Evolutionary conservation across 257 asterid species (phyloP).

Genomic region (Vinca minor): DNA sequence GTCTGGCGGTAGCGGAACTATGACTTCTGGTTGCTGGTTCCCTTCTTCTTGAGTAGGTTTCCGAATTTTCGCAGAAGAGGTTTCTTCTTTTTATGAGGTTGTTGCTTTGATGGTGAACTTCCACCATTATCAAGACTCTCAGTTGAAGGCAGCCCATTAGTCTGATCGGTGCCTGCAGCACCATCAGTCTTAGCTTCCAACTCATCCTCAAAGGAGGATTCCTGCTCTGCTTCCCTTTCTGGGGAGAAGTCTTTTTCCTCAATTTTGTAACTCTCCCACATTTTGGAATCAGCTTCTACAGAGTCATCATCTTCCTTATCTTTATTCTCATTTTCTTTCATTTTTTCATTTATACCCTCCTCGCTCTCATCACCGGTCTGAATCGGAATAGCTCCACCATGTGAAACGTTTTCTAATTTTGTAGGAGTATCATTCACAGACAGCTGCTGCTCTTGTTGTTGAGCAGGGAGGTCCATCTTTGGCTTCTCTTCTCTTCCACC

Average conservation of each 20-base stretch:
- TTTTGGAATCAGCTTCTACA: conserved; percentile 54
- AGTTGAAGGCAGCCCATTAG: conserved; percentile 38
- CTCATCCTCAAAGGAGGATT: conserved; percentile 64
- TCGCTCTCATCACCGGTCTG: conserved; percentile 26
- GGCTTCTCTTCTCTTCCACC: conserved; percentile 42
- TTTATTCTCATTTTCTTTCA: conserved; percentile 24
- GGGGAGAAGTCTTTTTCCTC: conserved; percentile 75
- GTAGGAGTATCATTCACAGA: conserved; percentile 20
- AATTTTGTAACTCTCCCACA: conserved; percentile 87
- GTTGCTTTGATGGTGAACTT: conserved; percentile 47
- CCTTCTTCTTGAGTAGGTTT: conserved; percentile 78
- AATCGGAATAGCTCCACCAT: conserved; percentile 25
- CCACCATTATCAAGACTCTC: conserved; percentile 45
- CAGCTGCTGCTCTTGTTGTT: conserved; percentile 31
- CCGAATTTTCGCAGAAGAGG: conserved; percentile 82
- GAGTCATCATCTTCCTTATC: conserved; percentile 38
- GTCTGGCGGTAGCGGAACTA: conserved; percentile 3
- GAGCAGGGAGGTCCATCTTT: conserved; percentile 27
- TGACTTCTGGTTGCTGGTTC: conserved; percentile 49
- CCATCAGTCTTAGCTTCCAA: conserved; percentile 52
- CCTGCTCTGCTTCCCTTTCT: conserved; percentile 54
- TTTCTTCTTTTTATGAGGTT: conserved; percentile 71
- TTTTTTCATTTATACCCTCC: conserved; percentile 27
- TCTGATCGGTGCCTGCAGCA: conserved; percentile 35
- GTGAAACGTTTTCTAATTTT: conserved; percentile 22